Base-by-base conservation (phyloP, 768 basidiomycete species). In the Hypsizygus marmoreus region DNA sequence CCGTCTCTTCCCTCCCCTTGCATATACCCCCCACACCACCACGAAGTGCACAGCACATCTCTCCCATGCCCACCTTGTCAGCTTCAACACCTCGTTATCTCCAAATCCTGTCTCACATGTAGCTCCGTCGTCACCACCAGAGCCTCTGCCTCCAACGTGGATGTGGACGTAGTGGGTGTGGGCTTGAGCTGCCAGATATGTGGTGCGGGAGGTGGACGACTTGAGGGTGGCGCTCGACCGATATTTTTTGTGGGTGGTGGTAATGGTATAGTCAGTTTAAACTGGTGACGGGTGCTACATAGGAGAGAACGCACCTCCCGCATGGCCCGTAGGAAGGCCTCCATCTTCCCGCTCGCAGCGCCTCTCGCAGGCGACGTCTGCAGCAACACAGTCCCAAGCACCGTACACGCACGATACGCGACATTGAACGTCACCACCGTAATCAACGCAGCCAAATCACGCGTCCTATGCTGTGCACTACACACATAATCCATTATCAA, bases 131-230 rank as follows among this genome's bases (percentile, higher is more conserved):
- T 28, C 2, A 42, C 17, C 2, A 33, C 24, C 19, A 42, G 24
- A 5, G 49, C 29, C 11, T 31, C 25, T 1, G 47, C 30, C 29
- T 36, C 22, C 12, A 25, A 11, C 2, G 44, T 13, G 16, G 37
- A 45, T 9, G 50, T 43, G 1, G 60, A 42, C 3, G 64, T 51
- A 6, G 63, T 56, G 4, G 65, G 56, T 14, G 68, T 58, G 0
- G 84, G 81, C 0, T 81, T 76, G 32, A 95, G 79, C 58, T 94
- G 91, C 91, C 91, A 95, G 43, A 95, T 82, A 51, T 92, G 90
- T 1, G 91, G 91, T 9, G 88, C 83, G 1, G 85, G 9, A 95
- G 77, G 59, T 91, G 88, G 0, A 88, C 60, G 19, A 97, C 87
- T 49, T 88, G 78, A 0, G 91, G 88, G 51, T 95, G 91, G 2